These are phyloP conservation scores for Malania oleifera DNA, from an alignment of 164 flowering plant genomes.

Conservation along the genomic window DNA sequence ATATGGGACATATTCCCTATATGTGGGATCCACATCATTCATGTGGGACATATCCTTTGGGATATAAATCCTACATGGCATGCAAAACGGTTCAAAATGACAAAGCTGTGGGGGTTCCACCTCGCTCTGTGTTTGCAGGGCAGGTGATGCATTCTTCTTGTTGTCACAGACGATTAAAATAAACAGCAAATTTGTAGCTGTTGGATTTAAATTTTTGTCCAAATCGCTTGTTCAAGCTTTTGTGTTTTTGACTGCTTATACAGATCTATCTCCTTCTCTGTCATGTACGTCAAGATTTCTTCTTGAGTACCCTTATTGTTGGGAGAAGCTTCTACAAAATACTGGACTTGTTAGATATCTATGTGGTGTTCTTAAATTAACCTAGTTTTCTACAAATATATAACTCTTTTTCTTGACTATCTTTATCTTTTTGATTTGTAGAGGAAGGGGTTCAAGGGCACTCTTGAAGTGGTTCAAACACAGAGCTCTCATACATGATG, in stretches of 20 bases:
- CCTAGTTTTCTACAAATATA: too few relatives aligned
- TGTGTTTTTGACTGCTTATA: too few relatives aligned
- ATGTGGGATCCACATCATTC: too few relatives aligned
- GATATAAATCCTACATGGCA: too few relatives aligned
- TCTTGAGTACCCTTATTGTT: not conserved
- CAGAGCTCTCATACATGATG: conserved; percentile 77
- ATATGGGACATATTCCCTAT: too few relatives aligned
- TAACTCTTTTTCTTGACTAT: not conserved
- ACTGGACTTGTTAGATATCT: too few relatives aligned
- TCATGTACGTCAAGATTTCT: not conserved
- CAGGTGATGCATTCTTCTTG: conserved; percentile 39
- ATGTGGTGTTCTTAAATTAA: too few relatives aligned
- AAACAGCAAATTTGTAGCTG: not conserved
- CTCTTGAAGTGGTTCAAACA: conserved; percentile 54
- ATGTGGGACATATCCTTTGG: too few relatives aligned
- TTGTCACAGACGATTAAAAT: not conserved
- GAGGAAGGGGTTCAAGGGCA: conserved; percentile 90
- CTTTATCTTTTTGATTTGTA: conserved; percentile 25
- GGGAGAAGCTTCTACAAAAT: too few relatives aligned
- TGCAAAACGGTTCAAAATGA: conserved; percentile 79
- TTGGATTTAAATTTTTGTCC: not conserved
- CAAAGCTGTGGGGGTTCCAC: conserved; percentile 77
- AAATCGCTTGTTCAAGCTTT: not conserved
- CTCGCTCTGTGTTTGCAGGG: conserved; percentile 82
- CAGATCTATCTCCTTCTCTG: not conserved